Percentiles rank a stretch among this genome's conserved stretches.
phyloP scores from a whole-genome alignment of 257 asterid species.

The Handroanthus guayacan region DNA sequence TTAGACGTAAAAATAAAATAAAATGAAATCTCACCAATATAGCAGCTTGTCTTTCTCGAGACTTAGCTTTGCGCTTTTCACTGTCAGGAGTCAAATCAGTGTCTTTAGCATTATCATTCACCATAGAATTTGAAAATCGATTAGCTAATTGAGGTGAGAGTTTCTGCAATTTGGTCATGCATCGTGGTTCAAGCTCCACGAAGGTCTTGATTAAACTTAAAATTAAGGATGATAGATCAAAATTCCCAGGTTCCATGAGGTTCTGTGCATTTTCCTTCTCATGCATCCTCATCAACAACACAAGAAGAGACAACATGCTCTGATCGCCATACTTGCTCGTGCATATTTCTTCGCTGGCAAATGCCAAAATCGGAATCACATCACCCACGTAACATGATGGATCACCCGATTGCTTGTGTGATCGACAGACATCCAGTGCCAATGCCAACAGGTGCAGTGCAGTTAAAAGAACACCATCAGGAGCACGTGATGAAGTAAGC shows the following conservation, averaged over 20 bases:
- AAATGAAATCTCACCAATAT: slow-evolving; percentile 66
- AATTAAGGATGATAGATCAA: slow-evolving; percentile 61
- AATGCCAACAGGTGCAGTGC: slow-evolving; percentile 92
- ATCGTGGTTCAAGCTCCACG: slow-evolving; percentile 80
- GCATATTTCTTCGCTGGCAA: slow-evolving; percentile 75
- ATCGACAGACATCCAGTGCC: slow-evolving; percentile 76
- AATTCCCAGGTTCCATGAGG: slow-evolving; percentile 67
- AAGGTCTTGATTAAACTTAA: slow-evolving; percentile 66
- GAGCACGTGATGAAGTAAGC: slow-evolving; percentile 68
- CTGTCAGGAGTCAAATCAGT: slow-evolving; percentile 55
- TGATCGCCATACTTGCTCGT: slow-evolving; percentile 69
- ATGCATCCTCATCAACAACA: slow-evolving; percentile 77
- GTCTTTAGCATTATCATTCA: slow-evolving; percentile 44
- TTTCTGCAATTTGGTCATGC: slow-evolving; percentile 74
- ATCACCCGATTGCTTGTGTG: slow-evolving; percentile 66
- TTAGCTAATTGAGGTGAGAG: slow-evolving; percentile 79
- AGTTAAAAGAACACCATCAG: slow-evolving; percentile 75
- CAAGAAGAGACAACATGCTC: slow-evolving; percentile 92
- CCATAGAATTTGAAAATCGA: slow-evolving; percentile 57
- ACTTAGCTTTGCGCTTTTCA: slow-evolving; percentile 85
- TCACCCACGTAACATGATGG: slow-evolving; percentile 55
- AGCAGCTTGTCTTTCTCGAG: slow-evolving; percentile 99
- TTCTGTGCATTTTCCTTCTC: slow-evolving; percentile 64
- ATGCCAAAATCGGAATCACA: slow-evolving; percentile 75
- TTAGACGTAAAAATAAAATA: not conserved